Conservation (phyloP, 2,329 filamentous ascomycete genomes). For the Beauveria scarabaeidicola region DNA sequence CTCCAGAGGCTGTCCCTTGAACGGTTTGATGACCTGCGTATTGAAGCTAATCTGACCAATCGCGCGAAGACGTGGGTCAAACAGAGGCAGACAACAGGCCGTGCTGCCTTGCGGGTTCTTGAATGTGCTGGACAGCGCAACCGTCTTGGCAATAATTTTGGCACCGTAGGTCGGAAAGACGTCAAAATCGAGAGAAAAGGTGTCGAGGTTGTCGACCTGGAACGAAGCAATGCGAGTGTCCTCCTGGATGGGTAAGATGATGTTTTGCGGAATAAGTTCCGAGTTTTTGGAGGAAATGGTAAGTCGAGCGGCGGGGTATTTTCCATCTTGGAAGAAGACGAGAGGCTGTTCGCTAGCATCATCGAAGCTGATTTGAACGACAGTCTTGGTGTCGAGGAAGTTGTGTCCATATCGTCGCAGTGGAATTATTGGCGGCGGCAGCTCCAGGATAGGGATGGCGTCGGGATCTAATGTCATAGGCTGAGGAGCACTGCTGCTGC, state of each 20-base stretch:
- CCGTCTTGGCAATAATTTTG: constrained; percentile 93
- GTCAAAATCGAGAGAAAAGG: constrained; percentile 93
- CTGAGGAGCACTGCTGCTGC: constrained; percentile 41
- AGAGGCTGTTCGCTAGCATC: constrained; percentile 68
- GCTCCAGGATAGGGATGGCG: constrained; percentile 81
- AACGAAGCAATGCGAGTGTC: constrained; percentile 91
- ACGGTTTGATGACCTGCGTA: constrained; percentile 94
- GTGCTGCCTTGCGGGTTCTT: constrained; percentile 65
- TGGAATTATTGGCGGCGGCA: constrained; percentile 93
- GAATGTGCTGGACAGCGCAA: constrained; percentile 83
- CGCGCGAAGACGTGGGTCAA: constrained; percentile 81
- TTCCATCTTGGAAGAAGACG: constrained; percentile 93
- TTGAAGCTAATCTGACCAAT: constrained; percentile 93
- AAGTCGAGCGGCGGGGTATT: constrained; percentile 87
- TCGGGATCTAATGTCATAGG: constrained; percentile 69
- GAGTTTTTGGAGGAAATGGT: constrained; percentile 96
- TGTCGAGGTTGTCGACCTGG: constrained; percentile 87
- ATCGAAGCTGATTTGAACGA: constrained; percentile 87
- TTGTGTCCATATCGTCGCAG: constrained; percentile 93
- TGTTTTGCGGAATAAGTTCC: constrained; percentile 91
- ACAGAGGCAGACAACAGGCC: constrained; percentile 77
- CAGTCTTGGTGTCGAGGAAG: constrained; percentile 95
- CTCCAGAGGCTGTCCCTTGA: constrained; percentile 82
- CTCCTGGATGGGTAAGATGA: constrained; percentile 92
- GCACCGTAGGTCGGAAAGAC: constrained; percentile 96